Evolutionary conservation across 169 alveolate genomes (phyloP).

Genomic region (Plasmodium coatneyi): DNA sequence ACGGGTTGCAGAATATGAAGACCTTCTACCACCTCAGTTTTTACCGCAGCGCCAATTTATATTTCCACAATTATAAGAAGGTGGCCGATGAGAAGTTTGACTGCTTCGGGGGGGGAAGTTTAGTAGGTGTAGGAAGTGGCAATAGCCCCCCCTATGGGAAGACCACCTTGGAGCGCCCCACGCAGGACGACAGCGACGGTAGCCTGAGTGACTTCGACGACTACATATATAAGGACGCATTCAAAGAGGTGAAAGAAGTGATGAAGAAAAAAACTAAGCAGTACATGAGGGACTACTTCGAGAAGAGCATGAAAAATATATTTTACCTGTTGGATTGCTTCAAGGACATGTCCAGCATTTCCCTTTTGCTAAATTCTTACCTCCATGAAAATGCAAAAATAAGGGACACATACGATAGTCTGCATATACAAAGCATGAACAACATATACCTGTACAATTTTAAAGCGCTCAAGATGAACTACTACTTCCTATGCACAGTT

Average conservation of each 20-base stretch:
- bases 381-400: slow-evolving; percentile 15
- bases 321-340: slow-evolving; percentile 26
- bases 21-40: slow-evolving; percentile 41
- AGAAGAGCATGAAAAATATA: slow-evolving; percentile 19
- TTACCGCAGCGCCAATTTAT: slow-evolving; percentile 16
- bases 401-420: slow-evolving; percentile 13
- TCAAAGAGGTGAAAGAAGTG: slow-evolving; percentile 17
- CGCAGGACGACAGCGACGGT: neutral
- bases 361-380: slow-evolving; percentile 25
- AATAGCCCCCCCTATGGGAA: neutral
- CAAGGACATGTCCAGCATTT: slow-evolving; percentile 22
- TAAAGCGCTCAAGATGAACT: slow-evolving; percentile 19
- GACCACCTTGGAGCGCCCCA: neutral
- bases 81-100: neutral
- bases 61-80: slow-evolving; percentile 61
- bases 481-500: slow-evolving; percentile 28
- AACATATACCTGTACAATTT: slow-evolving; percentile 47
- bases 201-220: slow-evolving; percentile 28
- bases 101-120: neutral
- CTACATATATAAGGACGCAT: slow-evolving; percentile 31
- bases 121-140: neutral
- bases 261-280: slow-evolving; percentile 22
- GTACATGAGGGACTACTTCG: neutral
- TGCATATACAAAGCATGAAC: slow-evolving; percentile 24
- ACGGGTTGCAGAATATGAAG: slow-evolving; percentile 20